Evolutionary conservation across 2,329 filamentous ascomycete species (phyloP), one percentile per base, ranked within the genome.

Genomic region (Penicillium sp.): DNA sequence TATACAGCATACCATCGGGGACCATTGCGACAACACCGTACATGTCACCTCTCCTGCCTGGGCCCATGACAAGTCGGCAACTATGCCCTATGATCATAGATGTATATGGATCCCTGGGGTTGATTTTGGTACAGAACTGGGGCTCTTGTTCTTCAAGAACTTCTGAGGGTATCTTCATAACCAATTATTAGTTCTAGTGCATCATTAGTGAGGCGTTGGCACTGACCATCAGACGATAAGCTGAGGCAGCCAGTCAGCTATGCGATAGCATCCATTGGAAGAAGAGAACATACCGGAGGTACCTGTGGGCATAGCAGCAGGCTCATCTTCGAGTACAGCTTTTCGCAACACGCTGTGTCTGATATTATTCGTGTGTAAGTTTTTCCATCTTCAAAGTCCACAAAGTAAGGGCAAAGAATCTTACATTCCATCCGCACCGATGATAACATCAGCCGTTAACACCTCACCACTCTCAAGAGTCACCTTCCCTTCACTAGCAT

Each of bases 21-120:
- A 82, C 77, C 9, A 81, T 61, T 0, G 74, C 75, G 3, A 79
- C 76, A 37, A 82, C 70, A 35, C 78, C 75, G 57, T 76, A 79
- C 0, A 81, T 60, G 3, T 72, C 66, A 0, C 74, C 75, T 16
- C 74, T 65, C 6, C 79, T 65, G 0, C 74, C 77, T 1, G 79
- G 79, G 2, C 78, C 79, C 76, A 81, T 79, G 31, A 81, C 74
- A 19, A 79, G 61, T 16, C 77, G 68, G 19, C 71, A 66, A 27
- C 76, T 69, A 29, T 31, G 29, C 5, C 29, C 29, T 31, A 31
- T 4, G 2, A 81, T 67, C 79, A 81, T 81, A 1, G 76, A 77
- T 3, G 79, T 81, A 49, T 70, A 72, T 1, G 76, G 69, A 6
- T 74, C 65, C 13, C 64, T 57, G n/a, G 76, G 74, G 14, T 77